Evolutionary conservation across 352 stramenopile species (phyloP), one percentile per base, ranked within the genome.

Genomic region (Phytopythium aichiense): DNA sequence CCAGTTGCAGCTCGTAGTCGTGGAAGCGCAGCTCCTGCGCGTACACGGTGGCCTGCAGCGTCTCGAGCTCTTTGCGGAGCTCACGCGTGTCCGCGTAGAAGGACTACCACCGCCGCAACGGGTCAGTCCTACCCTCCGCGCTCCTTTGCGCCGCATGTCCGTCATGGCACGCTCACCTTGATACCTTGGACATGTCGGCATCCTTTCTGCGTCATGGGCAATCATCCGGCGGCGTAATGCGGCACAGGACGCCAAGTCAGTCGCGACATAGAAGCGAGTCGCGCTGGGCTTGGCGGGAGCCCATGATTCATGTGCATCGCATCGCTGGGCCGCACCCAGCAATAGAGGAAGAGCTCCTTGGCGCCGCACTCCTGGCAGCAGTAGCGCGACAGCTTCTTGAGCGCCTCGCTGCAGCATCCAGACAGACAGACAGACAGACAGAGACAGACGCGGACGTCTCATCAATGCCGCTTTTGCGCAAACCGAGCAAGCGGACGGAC

Each of bases 111-210:
- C 42, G 13, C n/a, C 20, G 42, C 42, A 46, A 46, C 15, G 37
- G 8, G 37, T 43, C 37, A 43, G 37, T 6, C 13, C 13, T 16
- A 40, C 35, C 35, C 13, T 12, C 13, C 35, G 35, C 35, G 35
- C 13, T 40, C 35, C 35, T 40, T 40, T 4, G 35, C 35, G 7
- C 35, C 9, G 9, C 28, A 31, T 31, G 28, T 31, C 28, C 28
- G 28, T 31, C 35, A 40, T 16, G 9, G 22, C 23, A 35, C 16
- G 25, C 59, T 15, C n/a, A 84, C 76, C 72, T 91, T 87, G 61
- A 91, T 73, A 42, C 79, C 83, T 46, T 91, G 77, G 40, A 91
- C 72, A 35, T 89, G 75, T 8, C 78, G 76, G 20, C 79, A 89
- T 81, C 77, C 76, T 87, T 89, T 91, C 79, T 89, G 48, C 35